Percentiles rank a stretch among this genome's conserved stretches.
These are phyloP conservation scores for Podila epicladia DNA, from an alignment of 192 early-diverging fungal species.

Conservation along the genomic window DNA sequence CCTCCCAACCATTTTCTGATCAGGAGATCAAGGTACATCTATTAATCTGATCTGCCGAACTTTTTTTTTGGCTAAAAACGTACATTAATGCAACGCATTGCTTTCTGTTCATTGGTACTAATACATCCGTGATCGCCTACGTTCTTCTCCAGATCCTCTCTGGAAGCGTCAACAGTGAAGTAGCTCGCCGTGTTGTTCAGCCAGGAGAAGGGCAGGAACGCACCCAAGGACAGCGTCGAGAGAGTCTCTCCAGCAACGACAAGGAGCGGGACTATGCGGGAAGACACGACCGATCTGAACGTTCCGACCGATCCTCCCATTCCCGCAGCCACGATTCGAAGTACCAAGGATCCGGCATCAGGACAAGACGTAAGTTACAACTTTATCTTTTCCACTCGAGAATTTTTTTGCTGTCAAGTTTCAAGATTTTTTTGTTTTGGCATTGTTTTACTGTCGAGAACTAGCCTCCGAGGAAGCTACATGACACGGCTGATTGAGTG, in stretches of 20 bases:
- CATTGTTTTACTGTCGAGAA: neutral
- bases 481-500: neutral
- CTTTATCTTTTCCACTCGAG: neutral
- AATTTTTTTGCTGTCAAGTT: too few species aligned
- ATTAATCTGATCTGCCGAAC: neutral
- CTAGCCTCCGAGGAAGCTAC: neutral
- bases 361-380: slow-evolving; percentile 29
- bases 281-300: slow-evolving; percentile 45
- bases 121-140: neutral
- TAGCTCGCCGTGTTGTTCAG: slow-evolving; percentile 33
- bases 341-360: slow-evolving; percentile 20
- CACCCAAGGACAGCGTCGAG: slow-evolving; percentile 31
- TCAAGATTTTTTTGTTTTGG: too few species aligned
- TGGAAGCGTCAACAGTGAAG: slow-evolving; percentile 49
- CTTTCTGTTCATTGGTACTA: neutral
- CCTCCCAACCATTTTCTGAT: slow-evolving; percentile 62
- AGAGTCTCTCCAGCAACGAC: slow-evolving; percentile 34
- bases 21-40: slow-evolving; percentile 70
- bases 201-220: slow-evolving; percentile 39
- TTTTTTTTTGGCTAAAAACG: neutral
- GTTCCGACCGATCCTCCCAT: slow-evolving; percentile 15
- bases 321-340: slow-evolving; percentile 31
- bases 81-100: neutral
- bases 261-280: slow-evolving; percentile 19
- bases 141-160: slow-evolving; percentile 26